Base-by-base conservation (phyloP, 2,329 filamentous ascomycete genomes). In the Paecilomyces sp. region DNA sequence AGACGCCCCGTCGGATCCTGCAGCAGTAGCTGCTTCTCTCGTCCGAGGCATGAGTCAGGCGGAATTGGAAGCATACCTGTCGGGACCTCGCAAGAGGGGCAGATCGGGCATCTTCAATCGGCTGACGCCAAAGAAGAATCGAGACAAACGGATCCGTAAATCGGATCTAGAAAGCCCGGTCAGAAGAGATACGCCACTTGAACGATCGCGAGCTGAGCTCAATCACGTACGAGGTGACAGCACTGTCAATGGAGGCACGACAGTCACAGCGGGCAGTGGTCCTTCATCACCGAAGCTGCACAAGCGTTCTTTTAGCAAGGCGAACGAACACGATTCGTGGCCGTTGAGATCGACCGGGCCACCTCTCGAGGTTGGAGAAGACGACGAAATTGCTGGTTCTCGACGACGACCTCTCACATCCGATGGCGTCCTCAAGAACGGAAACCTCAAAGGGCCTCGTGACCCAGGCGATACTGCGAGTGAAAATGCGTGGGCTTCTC, bases 181-280 rank as follows among this genome's bases (percentile, higher is more conserved):
- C 1, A 78, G 86, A 9, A 79, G 82, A 57, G 87, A 89, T 63
- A 88, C 85, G 0, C 80, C 78, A 22, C 76, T 88, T 1, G 86
- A 89, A 70, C 80, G 85, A 33, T 83, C 78, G 63, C 69, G 76
- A n/a, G 76, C 78, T 6, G 81, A 88, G 67, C 77, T 72, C 15
- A 69, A 72, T 30, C 69, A 66, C 31, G 31, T 67, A 36, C 68
- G 67, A 13, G 65, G 63, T 76, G 65, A 65, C 54, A 54, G 55
- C 33, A 57, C 59, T 60, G 57, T 61, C 57, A 62, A 65, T 56
- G 64, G 60, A 13, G 24, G 57, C 8, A 64, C 59, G 15, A 58
- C 63, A 5, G 59, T 64, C 28, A 67, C 69, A 11, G 66, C 64
- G 8, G 65, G 61, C 51, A 55, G 58, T 2, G 47, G 61, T 25